A percentile compares a stretch with the other conserved stretches of the same genome.
These are phyloP conservation scores for Lactifluus echinatus DNA, from an alignment of 768 basidiomycete genomes.

Conservation along the genomic window DNA sequence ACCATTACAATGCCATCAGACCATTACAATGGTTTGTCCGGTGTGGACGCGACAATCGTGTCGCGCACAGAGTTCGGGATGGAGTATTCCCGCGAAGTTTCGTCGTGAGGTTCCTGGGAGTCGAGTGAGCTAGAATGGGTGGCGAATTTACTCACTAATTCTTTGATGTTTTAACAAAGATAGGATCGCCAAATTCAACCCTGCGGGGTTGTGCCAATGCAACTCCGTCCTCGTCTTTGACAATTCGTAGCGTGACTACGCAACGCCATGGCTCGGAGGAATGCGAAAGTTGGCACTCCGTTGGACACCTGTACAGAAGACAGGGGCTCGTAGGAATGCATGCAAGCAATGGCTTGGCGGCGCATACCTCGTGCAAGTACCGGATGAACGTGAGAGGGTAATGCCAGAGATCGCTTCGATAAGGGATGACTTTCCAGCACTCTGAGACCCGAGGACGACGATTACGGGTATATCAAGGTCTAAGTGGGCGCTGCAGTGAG, in stretches of 20 bases:
- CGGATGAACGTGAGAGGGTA: constrained; percentile 58
- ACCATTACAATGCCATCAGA: too few species aligned
- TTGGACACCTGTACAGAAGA: constrained; percentile 28
- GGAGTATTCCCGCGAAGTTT: too few species aligned
- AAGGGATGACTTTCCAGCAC: constrained; percentile 68
- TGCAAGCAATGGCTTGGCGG: not conserved
- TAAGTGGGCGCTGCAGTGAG: constrained; percentile 43
- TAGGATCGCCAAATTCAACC: constrained; percentile 29
- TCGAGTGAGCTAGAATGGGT: too few species aligned
- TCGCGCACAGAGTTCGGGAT: too few species aligned
- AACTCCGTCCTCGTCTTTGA: constrained; percentile 24
- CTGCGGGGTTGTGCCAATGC: constrained; percentile 30
- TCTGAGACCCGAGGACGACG: constrained; percentile 64
- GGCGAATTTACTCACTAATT: too few species aligned
- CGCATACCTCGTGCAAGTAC: constrained; percentile 62
- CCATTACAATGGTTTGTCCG: too few species aligned
- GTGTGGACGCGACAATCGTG: too few species aligned
- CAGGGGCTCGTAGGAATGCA: not conserved
- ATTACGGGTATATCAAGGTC: constrained; percentile 70
- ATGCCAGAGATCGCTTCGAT: constrained; percentile 73
- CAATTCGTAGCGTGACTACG: constrained; percentile 27
- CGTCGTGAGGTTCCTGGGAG: too few species aligned
- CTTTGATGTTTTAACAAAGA: constrained; percentile 40
- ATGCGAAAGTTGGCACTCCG: constrained; percentile 29
- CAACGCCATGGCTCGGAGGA: constrained; percentile 29